Evolutionary conservation across 2,329 filamentous ascomycete genomes (phyloP), one percentile per base, ranked within the genome.

Genomic region (Penicillium brevicompactum): DNA sequence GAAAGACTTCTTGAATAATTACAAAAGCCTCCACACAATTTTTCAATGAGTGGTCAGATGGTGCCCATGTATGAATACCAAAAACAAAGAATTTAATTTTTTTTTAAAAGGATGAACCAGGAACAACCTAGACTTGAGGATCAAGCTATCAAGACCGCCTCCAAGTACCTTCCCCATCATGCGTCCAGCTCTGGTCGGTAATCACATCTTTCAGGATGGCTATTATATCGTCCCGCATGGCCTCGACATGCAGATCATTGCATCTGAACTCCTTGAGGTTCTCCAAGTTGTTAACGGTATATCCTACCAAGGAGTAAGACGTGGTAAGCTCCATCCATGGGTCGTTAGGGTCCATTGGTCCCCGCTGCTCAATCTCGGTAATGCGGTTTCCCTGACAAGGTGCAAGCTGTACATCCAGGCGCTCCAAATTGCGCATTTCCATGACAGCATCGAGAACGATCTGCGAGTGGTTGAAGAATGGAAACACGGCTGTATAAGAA

Each of bases 401-500:
- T 2, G 77, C 76, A 11, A 82, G 59, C 49, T 86, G 85, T 11
- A 87, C 70, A 52, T 78, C 86, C 1, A 88, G 71, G 11, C 74
- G 75, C 41, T 82, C 76, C 3, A 89, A 62, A 10, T 71, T 77
- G 1, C 79, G 80, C 57, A 87, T 78, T 55, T 76, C 62, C 2
- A 73, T 67, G 2, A 84, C 69, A 1, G 84, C 73, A 43, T 73
- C 74, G 38, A 76, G 59, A 4, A 78, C 68, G 1, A 72, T 56
- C 38, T 80, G 73, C 47, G 89, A 78, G 66, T 90, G 87, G 5
- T 81, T 80, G 46, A 81, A 79, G 34, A 87, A 84, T 0, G 88
- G 88, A 62, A 90, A 91, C 7, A 89, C 82, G 37, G 84, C 85
- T 3, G 87, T 80, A 67, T 89, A 90, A 51, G 74, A 73, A 56